phyloP scores from a whole-genome alignment of 2,329 filamentous ascomycete species.

The Colletotrichum graminicola region DNA sequence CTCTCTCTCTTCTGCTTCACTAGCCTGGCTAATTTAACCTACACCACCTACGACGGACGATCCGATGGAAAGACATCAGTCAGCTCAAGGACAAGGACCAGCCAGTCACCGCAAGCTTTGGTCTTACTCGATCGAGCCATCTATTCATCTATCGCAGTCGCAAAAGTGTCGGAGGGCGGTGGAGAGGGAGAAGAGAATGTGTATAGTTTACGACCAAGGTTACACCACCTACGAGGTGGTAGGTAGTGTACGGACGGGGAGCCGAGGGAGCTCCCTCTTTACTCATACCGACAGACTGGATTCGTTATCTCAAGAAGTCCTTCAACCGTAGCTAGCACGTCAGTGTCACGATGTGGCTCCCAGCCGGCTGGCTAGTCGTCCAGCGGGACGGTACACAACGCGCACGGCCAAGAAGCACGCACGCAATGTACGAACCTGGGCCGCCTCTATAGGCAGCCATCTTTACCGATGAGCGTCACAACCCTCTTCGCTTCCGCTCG shows the following conservation, averaged over 20 bases:
- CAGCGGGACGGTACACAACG: background rate
- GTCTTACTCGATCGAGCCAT: background rate
- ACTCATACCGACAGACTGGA: background rate
- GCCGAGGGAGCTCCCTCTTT: background rate
- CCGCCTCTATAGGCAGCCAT: constrained; percentile 4
- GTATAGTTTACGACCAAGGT: no score
- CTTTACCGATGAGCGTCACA: background rate
- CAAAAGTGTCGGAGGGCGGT: constrained; percentile 27
- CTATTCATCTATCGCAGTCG: constrained; percentile 5
- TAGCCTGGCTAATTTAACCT: background rate
- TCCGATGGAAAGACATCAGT: constrained; percentile 6
- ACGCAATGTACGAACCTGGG: constrained; percentile 26
- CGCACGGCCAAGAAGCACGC: constrained; percentile 1
- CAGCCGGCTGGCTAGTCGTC: background rate
- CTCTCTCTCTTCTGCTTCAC: background rate
- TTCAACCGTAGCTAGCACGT: constrained; percentile 12
- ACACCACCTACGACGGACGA: background rate
- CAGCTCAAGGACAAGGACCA: no score
- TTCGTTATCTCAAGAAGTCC: constrained; percentile 23
- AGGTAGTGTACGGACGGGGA: background rate
- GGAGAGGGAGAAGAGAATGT: constrained; percentile 5
- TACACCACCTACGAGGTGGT: no score
- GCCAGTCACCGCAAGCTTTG: background rate
- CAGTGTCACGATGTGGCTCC: background rate
- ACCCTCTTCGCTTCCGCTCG: background rate